Evolutionary conservation across 345 rosid genomes (phyloP), one percentile per base, ranked within the genome.

Genomic region (Diplotaxis tenuifolia): DNA sequence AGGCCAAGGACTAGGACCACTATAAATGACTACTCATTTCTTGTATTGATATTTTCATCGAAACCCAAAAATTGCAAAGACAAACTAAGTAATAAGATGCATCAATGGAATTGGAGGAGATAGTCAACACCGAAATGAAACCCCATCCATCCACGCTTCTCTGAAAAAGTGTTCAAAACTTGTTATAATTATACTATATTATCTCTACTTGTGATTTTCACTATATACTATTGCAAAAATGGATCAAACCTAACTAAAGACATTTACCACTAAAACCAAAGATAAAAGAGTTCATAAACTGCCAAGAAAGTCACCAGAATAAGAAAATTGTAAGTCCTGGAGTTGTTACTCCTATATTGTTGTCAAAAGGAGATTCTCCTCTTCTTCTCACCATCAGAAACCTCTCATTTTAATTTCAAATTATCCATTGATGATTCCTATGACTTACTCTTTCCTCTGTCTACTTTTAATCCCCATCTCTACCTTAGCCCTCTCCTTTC

Each of bases 61-160:
- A 65, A 83, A 67, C 70, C 61, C 54, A 23, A 29, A 77, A 66
- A 65, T 66, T 69, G 70, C 69, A 66, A 65, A 77, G 68, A 77
- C 75, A 77, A 58, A 57, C 29, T 2, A 19, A 77, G 76, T 71
- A 71, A 64, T 20, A 60, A 52, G 76, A 52, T 57, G 38, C 58
- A 60, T 73, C 47, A 40, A 70, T 67, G 71, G 69, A 62, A 57
- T 61, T 34, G 68, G 72, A 72, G 63, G 67, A 65, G 27, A 34
- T 83, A 82, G 87, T 87, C 90, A 87, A 87, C 84, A 50, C 27
- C 4, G 70, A 78, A 81, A 89, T 87, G 61, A 82, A 61, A 47
- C 59, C 69, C 45, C 45, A 50, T 71, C 50, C 50, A 45, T 71
- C 67, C 72, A 76, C 71, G 75, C 67, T 64, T 76, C 75, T 61